Evolutionary conservation across 495 filamentous ascomycete genomes (phyloP).

Genomic region (Talaromyces adpressus): DNA sequence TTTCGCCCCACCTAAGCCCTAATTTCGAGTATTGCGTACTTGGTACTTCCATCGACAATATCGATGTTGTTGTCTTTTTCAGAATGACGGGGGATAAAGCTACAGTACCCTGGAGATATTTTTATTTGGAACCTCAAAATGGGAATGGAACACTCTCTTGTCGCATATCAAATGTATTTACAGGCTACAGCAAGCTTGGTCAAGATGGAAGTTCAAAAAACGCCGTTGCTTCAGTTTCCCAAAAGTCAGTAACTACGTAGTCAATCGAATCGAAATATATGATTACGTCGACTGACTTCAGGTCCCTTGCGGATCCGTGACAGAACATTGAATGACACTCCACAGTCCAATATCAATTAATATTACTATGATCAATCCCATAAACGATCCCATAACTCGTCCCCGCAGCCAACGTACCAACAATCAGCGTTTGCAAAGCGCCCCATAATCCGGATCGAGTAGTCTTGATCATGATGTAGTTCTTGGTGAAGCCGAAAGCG

Average conservation of each 20-base stretch:
- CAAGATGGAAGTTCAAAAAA: too few relatives aligned
- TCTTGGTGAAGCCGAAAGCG: conserved; percentile 48
- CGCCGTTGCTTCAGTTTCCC: too few relatives aligned
- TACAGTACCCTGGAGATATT: not conserved
- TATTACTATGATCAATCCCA: conserved; percentile 14
- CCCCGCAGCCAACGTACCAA: conserved; percentile 34
- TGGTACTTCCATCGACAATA: not conserved
- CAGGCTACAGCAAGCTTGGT: too few relatives aligned
- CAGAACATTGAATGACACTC: too few relatives aligned
- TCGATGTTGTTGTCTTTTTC: not conserved
- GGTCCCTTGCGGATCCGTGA: too few relatives aligned
- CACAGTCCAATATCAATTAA: not conserved
- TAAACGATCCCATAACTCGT: conserved; percentile 37
- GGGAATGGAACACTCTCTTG: too few relatives aligned
- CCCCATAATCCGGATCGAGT: conserved; percentile 29
- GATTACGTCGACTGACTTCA: too few relatives aligned
- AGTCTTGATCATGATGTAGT: conserved; percentile 28
- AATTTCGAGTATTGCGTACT: not conserved
- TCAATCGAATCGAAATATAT: too few relatives aligned
- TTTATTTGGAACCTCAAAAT: too few relatives aligned
- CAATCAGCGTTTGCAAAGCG: conserved; percentile 31
- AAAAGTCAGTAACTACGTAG: too few relatives aligned
- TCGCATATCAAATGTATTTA: too few relatives aligned
- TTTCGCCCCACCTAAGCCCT: not conserved
- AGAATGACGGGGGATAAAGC: not conserved